phyloP scores from a whole-genome alignment of 2,329 filamentous ascomycete genomes.

The Penicillium sp. region DNA sequence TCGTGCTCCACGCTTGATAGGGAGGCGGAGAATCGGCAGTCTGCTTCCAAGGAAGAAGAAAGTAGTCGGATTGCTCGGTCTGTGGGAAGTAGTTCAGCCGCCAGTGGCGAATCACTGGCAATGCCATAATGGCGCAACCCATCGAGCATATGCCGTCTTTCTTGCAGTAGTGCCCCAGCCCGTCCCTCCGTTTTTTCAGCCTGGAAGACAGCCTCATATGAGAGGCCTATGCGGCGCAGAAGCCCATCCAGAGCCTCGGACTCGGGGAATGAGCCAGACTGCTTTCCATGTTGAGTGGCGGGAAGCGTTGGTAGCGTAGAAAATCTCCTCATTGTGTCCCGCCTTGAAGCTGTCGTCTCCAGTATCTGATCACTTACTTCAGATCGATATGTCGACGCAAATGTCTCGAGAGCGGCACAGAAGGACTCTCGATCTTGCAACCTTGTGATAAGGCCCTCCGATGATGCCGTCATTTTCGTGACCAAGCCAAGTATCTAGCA shows the following conservation, averaged over 20 bases:
- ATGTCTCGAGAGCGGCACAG: constrained; percentile 38
- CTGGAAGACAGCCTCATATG: constrained; percentile 33
- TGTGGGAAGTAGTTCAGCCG: constrained; percentile 33
- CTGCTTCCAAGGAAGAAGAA: constrained; percentile 33
- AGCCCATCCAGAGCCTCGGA: constrained; percentile 36
- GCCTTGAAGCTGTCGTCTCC: constrained; percentile 29
- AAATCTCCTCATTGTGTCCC: constrained; percentile 34
- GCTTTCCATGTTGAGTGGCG: constrained; percentile 23
- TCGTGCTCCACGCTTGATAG: constrained; percentile 35
- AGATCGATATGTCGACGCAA: constrained; percentile 37
- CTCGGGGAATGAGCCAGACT: constrained; percentile 21
- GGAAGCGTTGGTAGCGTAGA: constrained; percentile 30
- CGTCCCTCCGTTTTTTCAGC: constrained; percentile 26
- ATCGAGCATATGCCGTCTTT: constrained; percentile 35
- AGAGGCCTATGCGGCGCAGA: constrained; percentile 40
- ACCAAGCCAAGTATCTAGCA: constrained; percentile 40
- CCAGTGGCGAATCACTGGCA: constrained; percentile 38
- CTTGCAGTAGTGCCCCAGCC: constrained; percentile 33
- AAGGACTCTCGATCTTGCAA: constrained; percentile 41
- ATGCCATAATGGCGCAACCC: constrained; percentile 32
- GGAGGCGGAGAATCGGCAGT: constrained; percentile 35
- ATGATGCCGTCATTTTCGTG: constrained; percentile 40
- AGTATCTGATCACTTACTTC: constrained; percentile 33
- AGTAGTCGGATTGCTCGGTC: constrained; percentile 42
- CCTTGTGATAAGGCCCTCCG: constrained; percentile 32